Base-by-base conservation (phyloP, 305 asterid species). In the Fraxinus velutina region DNA sequence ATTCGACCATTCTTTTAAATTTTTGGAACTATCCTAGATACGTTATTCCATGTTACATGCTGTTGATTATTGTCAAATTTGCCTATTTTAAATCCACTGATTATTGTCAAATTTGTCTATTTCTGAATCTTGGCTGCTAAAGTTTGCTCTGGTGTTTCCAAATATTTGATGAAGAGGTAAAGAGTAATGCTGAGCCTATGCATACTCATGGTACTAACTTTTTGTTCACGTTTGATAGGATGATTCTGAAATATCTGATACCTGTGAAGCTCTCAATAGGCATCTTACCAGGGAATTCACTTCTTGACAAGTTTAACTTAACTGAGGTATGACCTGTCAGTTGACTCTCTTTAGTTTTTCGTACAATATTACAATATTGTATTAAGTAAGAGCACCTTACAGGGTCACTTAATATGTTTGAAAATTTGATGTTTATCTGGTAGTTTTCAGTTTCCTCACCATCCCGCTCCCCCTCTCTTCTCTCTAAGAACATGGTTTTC, bases 191-290 rank as follows among this genome's bases (percentile, higher is more conserved):
- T 55, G 66, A 42, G 70, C 62, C 76, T 79, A 30, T 70, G 76
- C 64, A 73, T 22, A 19, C 71, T 75, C 17, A 55, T 17, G 34
- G 52, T 37, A 77, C 84, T 84, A 42, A 82, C 62, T 75, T 47
- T 37, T 68, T 86, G 34, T 83, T 89, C 19, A 75, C 8, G 21
- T 73, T 44, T 75, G 47, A 84, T 86, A 92, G 98, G 92, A 92
- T 96, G 99, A 94, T 96, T 72, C 90, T 96, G 84, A 96, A 94
- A 82, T 96, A 92, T 89, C 88, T 94, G 83, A 90, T 94, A 85
- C 98, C 99, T 74, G 97, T 96, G 82, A 96, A 96, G 92, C 93
- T 96, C 84, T 96, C 99, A 9, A 89, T 92, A 37, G 97, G 98
- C 84, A 92, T 92, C 88, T 83, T 96, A 83, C 98, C 98, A n/a